Conservation (phyloP, 140 eudicot genomes). For the Senecio squalidus region DNA sequence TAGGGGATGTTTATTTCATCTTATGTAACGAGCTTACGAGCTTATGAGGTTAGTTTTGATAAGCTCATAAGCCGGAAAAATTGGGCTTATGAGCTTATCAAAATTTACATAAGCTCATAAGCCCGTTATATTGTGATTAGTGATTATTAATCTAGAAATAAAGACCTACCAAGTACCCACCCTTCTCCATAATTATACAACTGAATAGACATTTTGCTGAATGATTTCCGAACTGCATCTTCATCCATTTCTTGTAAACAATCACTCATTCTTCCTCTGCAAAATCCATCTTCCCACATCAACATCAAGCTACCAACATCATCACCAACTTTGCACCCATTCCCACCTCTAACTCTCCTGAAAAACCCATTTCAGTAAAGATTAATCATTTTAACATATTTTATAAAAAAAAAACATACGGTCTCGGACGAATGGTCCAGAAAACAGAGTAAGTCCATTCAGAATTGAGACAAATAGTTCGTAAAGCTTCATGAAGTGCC, state of each 20-base stretch:
- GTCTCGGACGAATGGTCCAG: conserved; percentile 98
- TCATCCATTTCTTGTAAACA: conserved; percentile 63
- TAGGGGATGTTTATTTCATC: too few relatives aligned
- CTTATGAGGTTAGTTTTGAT: too few relatives aligned
- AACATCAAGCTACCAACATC: conserved; percentile 98
- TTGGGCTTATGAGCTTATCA: too few relatives aligned
- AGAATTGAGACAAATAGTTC: conserved; percentile 75
- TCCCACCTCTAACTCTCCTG: conserved; percentile 95
- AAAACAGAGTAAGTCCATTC: conserved; percentile 99
- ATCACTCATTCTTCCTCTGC: conserved; percentile 65
- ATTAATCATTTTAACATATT: not conserved
- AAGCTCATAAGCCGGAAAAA: too few relatives aligned
- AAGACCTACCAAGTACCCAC: conserved; percentile 99
- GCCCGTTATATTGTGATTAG: too few relatives aligned
- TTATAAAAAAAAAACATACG: conserved; percentile 34
- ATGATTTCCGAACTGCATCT: conserved; percentile 80
- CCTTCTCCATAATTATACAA: conserved; percentile 99
- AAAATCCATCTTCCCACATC: conserved; percentile 99
- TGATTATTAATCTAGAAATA: conserved; percentile 7
- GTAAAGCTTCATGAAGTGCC: conserved; percentile 95
- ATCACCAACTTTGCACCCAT: conserved; percentile 96
- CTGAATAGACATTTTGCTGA: conserved; percentile 98
- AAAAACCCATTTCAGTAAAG: conserved; percentile 41
- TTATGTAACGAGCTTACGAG: too few relatives aligned
- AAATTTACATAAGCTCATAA: too few relatives aligned